Base-by-base conservation (phyloP, 495 filamentous ascomycete genomes). In the Aeminium ludgeri region DNA sequence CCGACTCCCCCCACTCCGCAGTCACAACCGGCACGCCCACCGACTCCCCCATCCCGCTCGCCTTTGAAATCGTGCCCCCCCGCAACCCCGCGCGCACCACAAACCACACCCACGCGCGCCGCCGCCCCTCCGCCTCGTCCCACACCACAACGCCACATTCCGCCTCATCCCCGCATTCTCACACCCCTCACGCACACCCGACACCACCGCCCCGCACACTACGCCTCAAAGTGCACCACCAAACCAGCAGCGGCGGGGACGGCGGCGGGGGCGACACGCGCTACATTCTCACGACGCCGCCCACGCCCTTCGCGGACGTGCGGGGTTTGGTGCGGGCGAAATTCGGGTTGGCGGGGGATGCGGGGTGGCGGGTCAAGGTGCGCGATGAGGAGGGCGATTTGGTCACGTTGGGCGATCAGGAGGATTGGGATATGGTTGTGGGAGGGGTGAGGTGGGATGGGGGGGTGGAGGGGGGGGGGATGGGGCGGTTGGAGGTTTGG, bases 391-490 rank as follows among this genome's bases (percentile, higher is more conserved):
- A 36, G 34, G 79, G 79, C 6, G 89, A 94, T 54, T 82, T 93
- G 78, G 87, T 97, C 58, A 94, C 85, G 10, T 77, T 97, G 75
- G 84, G 80, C 23, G 89, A 97, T 61, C 81, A 92, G 60, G 89
- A 97, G 54, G 89, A 97, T 67, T 59, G 95, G 49, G 86, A 95
- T 38, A 76, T 93, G 70, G 72, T 80, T 30, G 68, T 96, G 40
- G 65, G 63, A 53, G 64, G 61, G 3, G 75, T 78, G 23, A 79
- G 72, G 56, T 69, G 71, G 41, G 61, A 62, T 42, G 91, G 83
- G 20, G 68, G 66, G 62, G 74, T 73, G 56, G 81, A 87, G 51
- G 70, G 75, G 41, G 63, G 67, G 33, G 86, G 92, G 45, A 80
- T 86, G 66, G 86, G 85, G 23, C 96, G 94, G 72, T 76, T 96